Evolutionary conservation across 768 basidiomycete genomes (phyloP).

Genomic region (Tylopilus balloui): DNA sequence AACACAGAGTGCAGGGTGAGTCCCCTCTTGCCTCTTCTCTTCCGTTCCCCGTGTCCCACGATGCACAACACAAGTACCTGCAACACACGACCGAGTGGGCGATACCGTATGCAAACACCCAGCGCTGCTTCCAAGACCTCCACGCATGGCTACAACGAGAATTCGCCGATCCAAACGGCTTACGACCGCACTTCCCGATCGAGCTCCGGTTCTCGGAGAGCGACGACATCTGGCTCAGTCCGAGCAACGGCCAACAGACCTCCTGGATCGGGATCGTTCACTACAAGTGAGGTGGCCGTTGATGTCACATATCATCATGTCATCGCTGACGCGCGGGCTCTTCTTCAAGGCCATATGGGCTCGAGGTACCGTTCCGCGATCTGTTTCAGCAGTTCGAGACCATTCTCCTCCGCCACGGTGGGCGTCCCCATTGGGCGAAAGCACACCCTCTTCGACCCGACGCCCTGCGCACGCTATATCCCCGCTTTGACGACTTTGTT

Average conservation of each 20-base stretch:
- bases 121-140: slow-evolving; percentile 66
- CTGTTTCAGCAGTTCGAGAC: slow-evolving; percentile 74
- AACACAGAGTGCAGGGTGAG: slow-evolving; percentile 90
- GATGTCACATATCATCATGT: neutral
- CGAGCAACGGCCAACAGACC: slow-evolving; percentile 70
- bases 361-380: slow-evolving; percentile 73
- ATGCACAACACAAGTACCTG: slow-evolving; percentile 53
- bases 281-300: slow-evolving; percentile 66
- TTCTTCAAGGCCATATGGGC: slow-evolving; percentile 69
- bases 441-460: slow-evolving; percentile 69
- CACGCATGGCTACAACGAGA: slow-evolving; percentile 69
- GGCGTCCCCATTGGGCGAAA: slow-evolving; percentile 97
- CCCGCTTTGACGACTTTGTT: slow-evolving; percentile 75
- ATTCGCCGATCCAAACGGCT: slow-evolving; percentile 59
- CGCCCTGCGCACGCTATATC: slow-evolving; percentile 65
- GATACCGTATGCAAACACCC: slow-evolving; percentile 66
- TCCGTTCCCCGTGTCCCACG: neutral
- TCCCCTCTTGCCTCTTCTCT: slow-evolving; percentile 15
- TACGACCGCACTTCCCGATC: slow-evolving; percentile 87
- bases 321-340: neutral
- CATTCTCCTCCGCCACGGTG: slow-evolving; percentile 64
- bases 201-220: slow-evolving; percentile 85
- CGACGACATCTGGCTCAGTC: slow-evolving; percentile 95
- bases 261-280: slow-evolving; percentile 99
- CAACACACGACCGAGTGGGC: slow-evolving; percentile 98